A percentile compares a stretch with the other conserved stretches of the same genome.
These are phyloP conservation scores for Chloranthus sessilifolius DNA, from an alignment of 164 flowering plant species.

Conservation along the genomic window DNA sequence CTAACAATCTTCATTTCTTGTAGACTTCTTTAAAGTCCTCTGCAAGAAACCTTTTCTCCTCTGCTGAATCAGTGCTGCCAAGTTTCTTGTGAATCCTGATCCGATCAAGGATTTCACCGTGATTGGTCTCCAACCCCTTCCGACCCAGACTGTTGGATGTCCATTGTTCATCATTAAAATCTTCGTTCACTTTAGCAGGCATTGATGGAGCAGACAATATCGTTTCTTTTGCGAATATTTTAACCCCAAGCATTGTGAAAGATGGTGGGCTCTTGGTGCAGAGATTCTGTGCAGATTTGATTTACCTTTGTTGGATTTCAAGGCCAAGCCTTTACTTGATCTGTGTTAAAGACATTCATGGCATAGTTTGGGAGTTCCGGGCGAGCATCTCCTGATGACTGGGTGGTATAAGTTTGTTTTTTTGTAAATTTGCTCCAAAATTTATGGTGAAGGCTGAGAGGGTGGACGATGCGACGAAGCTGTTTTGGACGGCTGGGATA, in stretches of 20 bases:
- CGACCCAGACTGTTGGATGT: not conserved
- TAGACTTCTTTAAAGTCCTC: conserved; percentile 13
- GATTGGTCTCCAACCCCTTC: conserved; percentile 26
- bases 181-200: not conserved
- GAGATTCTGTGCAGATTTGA: conserved; percentile 67
- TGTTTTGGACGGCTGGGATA: conserved; percentile 47
- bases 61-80: conserved; percentile 34
- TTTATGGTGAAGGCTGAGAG: conserved; percentile 59
- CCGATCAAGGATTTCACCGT: conserved; percentile 52
- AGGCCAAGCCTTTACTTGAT: conserved; percentile 60
- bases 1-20: conserved; percentile 34
- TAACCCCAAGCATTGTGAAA: conserved; percentile 77
- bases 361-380: conserved; percentile 54
- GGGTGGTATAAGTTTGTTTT: conserved; percentile 87
- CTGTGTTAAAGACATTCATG: conserved; percentile 42
- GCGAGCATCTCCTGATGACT: conserved; percentile 73
- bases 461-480: conserved; percentile 41
- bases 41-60: conserved; percentile 21
- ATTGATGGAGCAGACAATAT: conserved; percentile 5
- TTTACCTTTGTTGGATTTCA: conserved; percentile 57
- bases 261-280: conserved; percentile 91
- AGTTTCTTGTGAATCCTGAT: conserved; percentile 34
- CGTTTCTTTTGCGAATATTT: conserved; percentile 45
- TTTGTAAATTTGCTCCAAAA: conserved; percentile 27
- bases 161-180: not conserved